Percentiles rank a stretch among this genome's conserved stretches.
Conservation (phyloP, 148 eudicot genomes). For the Silene latifolia region DNA sequence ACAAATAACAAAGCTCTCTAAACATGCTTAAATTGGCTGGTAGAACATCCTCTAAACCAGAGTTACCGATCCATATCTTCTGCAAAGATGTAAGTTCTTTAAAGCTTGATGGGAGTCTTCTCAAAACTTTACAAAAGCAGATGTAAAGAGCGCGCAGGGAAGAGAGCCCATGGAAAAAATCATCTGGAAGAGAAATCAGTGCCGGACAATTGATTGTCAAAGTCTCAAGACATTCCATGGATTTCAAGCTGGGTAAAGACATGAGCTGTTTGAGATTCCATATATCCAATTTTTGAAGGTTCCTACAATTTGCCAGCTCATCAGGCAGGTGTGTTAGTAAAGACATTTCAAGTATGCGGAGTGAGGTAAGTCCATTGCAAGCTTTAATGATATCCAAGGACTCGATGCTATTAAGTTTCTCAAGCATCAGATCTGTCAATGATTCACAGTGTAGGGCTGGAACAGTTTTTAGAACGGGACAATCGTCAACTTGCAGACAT, state of each 20-base stretch:
- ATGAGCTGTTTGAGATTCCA: not conserved
- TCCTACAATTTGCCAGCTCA: slow-evolving; percentile 4
- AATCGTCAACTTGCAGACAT: not conserved
- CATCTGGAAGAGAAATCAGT: slow-evolving; percentile 5
- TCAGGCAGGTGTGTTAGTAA: slow-evolving; percentile 6
- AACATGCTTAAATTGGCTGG: not conserved
- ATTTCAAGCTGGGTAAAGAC: slow-evolving; percentile 13
- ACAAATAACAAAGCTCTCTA: not conserved
- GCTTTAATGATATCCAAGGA: slow-evolving; percentile 12
- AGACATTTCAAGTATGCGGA: not conserved
- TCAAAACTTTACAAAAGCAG: not conserved
- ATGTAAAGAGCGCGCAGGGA: not conserved
- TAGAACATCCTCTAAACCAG: not conserved
- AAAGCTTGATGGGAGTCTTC: not conserved
- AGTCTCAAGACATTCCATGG: not conserved
- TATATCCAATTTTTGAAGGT: slow-evolving; percentile 6
- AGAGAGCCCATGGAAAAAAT: not conserved
- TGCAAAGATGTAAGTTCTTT: slow-evolving; percentile 1
- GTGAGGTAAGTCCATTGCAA: slow-evolving; percentile 9
- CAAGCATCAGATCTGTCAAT: not conserved
- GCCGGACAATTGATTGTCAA: not conserved
- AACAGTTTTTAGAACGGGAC: slow-evolving; percentile 1
- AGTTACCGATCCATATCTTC: not conserved
- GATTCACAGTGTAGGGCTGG: slow-evolving; percentile 2
- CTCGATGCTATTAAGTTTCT: slow-evolving; percentile 1